phyloP scores from a whole-genome alignment of 2,329 filamentous ascomycete species.

The Diplodia seriata region DNA sequence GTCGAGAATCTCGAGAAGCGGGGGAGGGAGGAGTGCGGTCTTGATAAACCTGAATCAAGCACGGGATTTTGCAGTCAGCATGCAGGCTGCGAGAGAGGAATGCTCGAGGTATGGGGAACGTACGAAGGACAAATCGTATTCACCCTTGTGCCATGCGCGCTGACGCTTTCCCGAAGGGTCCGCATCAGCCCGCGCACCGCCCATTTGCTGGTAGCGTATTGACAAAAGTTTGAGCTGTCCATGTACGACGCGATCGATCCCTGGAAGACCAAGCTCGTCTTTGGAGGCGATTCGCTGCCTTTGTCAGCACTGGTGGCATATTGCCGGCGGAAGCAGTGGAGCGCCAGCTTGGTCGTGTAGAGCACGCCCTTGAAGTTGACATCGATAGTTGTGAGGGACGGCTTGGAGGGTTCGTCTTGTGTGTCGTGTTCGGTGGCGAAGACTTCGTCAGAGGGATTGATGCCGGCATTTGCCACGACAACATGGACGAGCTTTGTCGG shows the following conservation, averaged over 20 bases:
- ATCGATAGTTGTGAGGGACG: constrained; percentile 52
- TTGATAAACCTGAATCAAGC: background rate
- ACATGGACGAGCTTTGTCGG: constrained; percentile 53
- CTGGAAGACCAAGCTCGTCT: constrained; percentile 7
- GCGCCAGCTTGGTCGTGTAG: constrained; percentile 57
- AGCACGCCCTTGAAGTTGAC: constrained; percentile 53
- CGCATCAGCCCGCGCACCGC: constrained; percentile 18
- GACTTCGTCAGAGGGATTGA: constrained; percentile 49
- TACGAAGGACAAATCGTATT: constrained; percentile 18
- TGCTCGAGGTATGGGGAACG: background rate
- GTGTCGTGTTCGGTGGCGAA: constrained; percentile 39
- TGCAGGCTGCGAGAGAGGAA: no score
- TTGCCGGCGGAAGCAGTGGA: constrained; percentile 53
- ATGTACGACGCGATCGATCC: constrained; percentile 2
- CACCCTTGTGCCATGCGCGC: constrained; percentile 12
- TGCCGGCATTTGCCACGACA: constrained; percentile 59
- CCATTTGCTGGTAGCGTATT: constrained; percentile 9
- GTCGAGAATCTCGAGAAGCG: constrained; percentile 3
- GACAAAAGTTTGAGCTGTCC: constrained; percentile 9
- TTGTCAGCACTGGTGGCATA: background rate
- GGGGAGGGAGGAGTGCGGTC: background rate
- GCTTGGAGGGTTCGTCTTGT: constrained; percentile 42
- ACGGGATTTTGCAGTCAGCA: background rate
- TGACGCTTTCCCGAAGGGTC: background rate
- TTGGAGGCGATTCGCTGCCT: background rate